phyloP scores from a whole-genome alignment of 139 green algal genomes.

The Spirogloea muscicola region DNA sequence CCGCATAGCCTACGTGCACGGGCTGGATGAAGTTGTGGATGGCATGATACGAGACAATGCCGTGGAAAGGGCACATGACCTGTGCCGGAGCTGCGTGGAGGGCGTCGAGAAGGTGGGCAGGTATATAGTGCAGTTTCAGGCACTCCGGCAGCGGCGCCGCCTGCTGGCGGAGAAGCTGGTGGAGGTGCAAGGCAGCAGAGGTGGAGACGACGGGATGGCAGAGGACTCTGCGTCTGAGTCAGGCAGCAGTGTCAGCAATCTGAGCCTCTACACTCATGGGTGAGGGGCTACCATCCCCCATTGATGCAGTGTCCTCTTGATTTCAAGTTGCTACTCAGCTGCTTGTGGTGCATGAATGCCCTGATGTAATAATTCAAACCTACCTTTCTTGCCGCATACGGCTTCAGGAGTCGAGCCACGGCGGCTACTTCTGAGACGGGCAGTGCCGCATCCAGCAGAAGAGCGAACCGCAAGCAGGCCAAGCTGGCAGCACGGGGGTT shows the following conservation, averaged over 20 bases:
- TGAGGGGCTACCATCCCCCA: background rate
- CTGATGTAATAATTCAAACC: background rate
- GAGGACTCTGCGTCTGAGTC: constrained; percentile 4
- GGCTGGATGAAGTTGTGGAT: constrained; percentile 9
- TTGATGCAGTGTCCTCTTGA: too few relatives aligned
- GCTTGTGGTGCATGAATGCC: background rate
- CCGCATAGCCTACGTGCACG: constrained; percentile 1
- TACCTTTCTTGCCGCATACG: background rate
- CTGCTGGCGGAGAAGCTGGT: background rate
- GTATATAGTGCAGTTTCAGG: constrained; percentile 6
- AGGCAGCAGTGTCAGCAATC: constrained; percentile 8
- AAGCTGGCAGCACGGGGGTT: too few relatives aligned
- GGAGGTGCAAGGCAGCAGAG: background rate
- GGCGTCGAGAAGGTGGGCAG: constrained; percentile 8
- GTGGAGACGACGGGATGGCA: background rate
- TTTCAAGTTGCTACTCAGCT: too few relatives aligned
- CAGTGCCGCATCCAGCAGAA: background rate
- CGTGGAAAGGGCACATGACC: too few relatives aligned
- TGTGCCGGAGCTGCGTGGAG: too few relatives aligned
- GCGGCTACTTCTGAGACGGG: background rate
- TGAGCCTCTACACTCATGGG: constrained; percentile 24
- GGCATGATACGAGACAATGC: background rate
- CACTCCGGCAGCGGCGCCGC: background rate
- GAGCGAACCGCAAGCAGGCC: too few relatives aligned
- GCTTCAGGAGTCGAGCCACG: too few relatives aligned